These are phyloP conservation scores for Diaporthe humulicola DNA, from an alignment of 2,329 filamentous ascomycete species.

Conservation along the genomic window DNA sequence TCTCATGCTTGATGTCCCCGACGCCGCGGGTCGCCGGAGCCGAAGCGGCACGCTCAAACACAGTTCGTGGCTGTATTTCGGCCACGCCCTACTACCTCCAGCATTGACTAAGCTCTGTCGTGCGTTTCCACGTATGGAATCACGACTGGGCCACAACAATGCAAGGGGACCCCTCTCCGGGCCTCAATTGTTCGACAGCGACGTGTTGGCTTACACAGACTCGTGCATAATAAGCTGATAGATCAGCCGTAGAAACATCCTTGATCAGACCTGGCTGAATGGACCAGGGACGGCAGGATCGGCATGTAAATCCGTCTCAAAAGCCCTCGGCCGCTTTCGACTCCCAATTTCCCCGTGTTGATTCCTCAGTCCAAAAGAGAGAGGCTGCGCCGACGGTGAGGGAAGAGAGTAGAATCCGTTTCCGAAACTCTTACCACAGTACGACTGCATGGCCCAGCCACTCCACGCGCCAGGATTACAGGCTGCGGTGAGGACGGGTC, in stretches of 20 bases:
- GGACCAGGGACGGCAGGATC: slow-evolving; percentile 35
- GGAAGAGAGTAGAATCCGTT: background rate
- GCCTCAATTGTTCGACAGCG: background rate
- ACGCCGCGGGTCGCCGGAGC: slow-evolving; percentile 26
- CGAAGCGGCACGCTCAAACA: slow-evolving; percentile 23
- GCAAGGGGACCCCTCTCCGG: background rate
- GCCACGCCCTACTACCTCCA: background rate
- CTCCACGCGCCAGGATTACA: slow-evolving; percentile 1
- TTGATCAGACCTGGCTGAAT: slow-evolving; percentile 28
- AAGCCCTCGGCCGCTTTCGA: slow-evolving; percentile 17
- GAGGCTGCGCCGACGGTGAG: background rate
- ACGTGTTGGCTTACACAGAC: slow-evolving; percentile 7
- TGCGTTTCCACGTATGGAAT: background rate
- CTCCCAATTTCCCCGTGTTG: slow-evolving; percentile 18
- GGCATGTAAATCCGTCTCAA: slow-evolving; percentile 36
- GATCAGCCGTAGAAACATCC: slow-evolving; percentile 24
- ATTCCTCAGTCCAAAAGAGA: background rate
- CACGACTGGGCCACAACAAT: background rate
- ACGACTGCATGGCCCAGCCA: slow-evolving; percentile 2
- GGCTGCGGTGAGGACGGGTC: slow-evolving; percentile 8
- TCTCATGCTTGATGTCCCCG: slow-evolving; percentile 27
- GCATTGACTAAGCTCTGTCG: background rate
- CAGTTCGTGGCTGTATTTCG: background rate
- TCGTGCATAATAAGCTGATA: slow-evolving; percentile 32
- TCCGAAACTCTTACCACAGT: background rate